These are phyloP conservation scores for Mycena sp. DNA, from an alignment of 1,284 basidiomycete genomes.

Conservation along the genomic window DNA sequence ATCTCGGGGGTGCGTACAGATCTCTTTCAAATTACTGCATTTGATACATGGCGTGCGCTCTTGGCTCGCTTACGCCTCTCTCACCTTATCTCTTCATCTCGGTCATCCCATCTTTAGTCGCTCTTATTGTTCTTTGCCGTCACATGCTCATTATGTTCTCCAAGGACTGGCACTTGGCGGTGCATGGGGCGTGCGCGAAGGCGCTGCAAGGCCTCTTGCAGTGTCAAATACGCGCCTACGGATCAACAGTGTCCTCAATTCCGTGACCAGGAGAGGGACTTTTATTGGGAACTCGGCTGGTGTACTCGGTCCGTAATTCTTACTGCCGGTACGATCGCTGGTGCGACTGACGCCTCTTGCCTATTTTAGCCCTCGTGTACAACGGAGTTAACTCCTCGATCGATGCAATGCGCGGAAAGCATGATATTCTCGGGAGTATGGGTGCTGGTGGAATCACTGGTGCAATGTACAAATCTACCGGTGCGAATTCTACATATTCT, in stretches of 20 bases:
- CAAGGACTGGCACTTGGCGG: constrained; percentile 94
- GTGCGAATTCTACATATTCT: constrained; percentile 61
- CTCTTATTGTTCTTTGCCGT: constrained; percentile 79
- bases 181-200: constrained; percentile 96
- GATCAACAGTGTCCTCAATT: constrained; percentile 97
- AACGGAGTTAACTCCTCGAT: constrained; percentile 96
- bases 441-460: constrained; percentile 93
- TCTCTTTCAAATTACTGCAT: constrained; percentile 71
- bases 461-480: constrained; percentile 92
- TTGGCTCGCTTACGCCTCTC: constrained; percentile 59
- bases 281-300: constrained; percentile 99
- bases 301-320: constrained; percentile 83
- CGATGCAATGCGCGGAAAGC: constrained; percentile 89
- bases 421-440: constrained; percentile 93
- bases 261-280: constrained; percentile 94
- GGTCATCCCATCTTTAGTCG: constrained; percentile 59
- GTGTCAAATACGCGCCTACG: constrained; percentile 87
- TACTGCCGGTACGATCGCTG: constrained; percentile 38
- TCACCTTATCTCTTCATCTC: constrained; percentile 73
- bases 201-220: constrained; percentile 86
- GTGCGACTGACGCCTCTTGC: constrained; percentile 37
- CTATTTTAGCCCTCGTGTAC: constrained; percentile 87
- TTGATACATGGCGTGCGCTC: constrained; percentile 51
- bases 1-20: constrained; percentile 89
- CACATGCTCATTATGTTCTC: constrained; percentile 73